Evolutionary conservation across 2,329 filamentous ascomycete genomes (phyloP).

Genomic region (Orbilia blumenaviensis): DNA sequence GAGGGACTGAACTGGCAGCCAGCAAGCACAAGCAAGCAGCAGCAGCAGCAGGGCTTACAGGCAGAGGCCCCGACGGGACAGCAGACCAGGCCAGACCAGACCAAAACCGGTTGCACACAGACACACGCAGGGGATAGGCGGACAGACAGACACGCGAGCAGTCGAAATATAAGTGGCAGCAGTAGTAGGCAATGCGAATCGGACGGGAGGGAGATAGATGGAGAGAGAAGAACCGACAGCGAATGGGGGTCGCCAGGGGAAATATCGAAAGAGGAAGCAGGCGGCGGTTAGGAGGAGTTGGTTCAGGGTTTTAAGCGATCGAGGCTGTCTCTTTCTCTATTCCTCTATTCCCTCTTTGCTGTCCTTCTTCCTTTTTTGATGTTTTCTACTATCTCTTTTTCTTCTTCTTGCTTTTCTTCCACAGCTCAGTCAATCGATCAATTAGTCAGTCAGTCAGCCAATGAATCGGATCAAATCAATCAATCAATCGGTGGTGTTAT

Average conservation of each 20-base stretch:
- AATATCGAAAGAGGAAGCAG: constrained; percentile 23
- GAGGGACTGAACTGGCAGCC: not conserved
- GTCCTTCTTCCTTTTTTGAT: not conserved
- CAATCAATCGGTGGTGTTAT: constrained; percentile 18
- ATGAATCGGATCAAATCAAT: too few species aligned
- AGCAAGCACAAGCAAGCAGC: too few species aligned
- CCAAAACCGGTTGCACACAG: not conserved
- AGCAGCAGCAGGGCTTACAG: not conserved
- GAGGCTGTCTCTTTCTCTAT: not conserved
- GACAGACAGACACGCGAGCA: constrained; percentile 1
- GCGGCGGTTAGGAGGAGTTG: constrained; percentile 50
- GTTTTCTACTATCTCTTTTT: not conserved
- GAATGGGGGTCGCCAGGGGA: constrained; percentile 39
- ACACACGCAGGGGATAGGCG: not conserved
- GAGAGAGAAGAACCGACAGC: too few species aligned
- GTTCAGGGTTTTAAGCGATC: constrained; percentile 54
- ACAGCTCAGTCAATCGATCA: too few species aligned
- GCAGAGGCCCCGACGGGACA: not conserved
- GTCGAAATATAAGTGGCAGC: not conserved
- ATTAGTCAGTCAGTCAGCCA: too few species aligned
- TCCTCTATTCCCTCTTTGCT: not conserved
- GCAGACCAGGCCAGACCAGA: not conserved
- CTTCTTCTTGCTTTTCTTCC: not conserved
- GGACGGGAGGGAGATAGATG: constrained; percentile 30
- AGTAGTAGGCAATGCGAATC: constrained; percentile 26